Evolutionary conservation across 176 grass and related monocot species (phyloP), one percentile per base, ranked within the genome.

Genomic region (Olyra latifolia): DNA sequence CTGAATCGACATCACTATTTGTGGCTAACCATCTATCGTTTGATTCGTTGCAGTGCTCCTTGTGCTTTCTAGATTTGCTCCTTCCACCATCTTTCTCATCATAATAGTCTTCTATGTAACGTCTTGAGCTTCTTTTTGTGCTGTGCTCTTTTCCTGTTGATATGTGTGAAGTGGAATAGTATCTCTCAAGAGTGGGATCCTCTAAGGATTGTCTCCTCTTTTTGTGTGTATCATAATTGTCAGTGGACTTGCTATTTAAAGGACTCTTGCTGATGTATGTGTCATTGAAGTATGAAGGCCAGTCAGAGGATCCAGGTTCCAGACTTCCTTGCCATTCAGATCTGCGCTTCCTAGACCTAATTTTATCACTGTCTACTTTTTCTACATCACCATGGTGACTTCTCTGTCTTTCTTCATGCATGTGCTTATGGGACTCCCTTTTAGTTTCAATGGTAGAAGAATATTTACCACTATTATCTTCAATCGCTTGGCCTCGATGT

Each of bases 11-110:
- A 22, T 88, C 82, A 20, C 73, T 84, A 27, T 74, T 68, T 78
- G 84, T 84, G 1, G 73, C 71, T 74, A 32, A 53, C 82, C 85
- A 79, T 73, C 84, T 77, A 39, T 95, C 87, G 8, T 75, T 67
- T 1, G 20, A 49, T 27, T 44, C 38, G 23, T 81, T 65, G 65
- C 46, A 30, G 71, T 7, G 25, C 63, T 52, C 56, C 24, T 35
- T 75, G 25, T 73, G 69, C 42, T 87, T 77, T 72, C 22, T 49
- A 25, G 50, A 74, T 76, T 78, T 71, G 24, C 52, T 17, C 24
- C 76, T 76, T 76, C 19, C 30, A 70, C 16, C 46, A 77, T 85
- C 54, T 82, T 41, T 85, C 79, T 85, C 65, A 1, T 53, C 32
- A 69, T 72, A 38, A 28, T 60, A 72, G 14, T 77, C 65, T 61